Base-by-base conservation (phyloP, 2,329 filamentous ascomycete species). In the Gyromitra esculenta region DNA sequence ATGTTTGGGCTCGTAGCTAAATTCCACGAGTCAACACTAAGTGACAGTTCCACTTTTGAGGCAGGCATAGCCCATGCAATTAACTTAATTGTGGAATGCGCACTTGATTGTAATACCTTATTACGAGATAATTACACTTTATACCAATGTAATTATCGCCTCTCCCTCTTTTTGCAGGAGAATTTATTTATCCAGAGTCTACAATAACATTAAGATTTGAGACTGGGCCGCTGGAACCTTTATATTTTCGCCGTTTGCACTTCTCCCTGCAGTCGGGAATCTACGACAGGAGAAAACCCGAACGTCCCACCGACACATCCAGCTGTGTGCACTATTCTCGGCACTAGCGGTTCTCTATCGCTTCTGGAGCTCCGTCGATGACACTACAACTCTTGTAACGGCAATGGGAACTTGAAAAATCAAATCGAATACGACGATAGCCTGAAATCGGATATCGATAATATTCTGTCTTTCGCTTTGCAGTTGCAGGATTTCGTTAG, bases 271-370 rank as follows among this genome's bases (percentile, higher is more conserved):
- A 87, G 84, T 73, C 89, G 89, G 63, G 88, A 89, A 80, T 82
- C 84, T 1, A 88, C 87, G 0, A 89, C 88, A 0, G 88, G 88
- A 1, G 88, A 90, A 82, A 90, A 89, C 74, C 87, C 88, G 0
- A 81, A 84, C 0, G 86, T 89, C 63, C 85, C 87, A 0, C 81
- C 82, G 6, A 81, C 83, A 1, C 82, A 81, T 0, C 82, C 82
- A 74, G 85, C 85, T 77, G 86, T 88, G 64, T 89, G 89, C 74
- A 84, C 87, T 0, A 85, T 89, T n/a, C 86, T 89, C 75, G 87
- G 87, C 0, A 86, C 85, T 0, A 82, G 87, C 1, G 88, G 82
- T 0, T 85, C 83, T 21, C 80, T 89, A 0, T 88, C 87, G 79
- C 85, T 89, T 15, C 87, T 87, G 0, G 87, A 88, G 81, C 85